These are phyloP conservation scores for Coelastrella sp. DNA, from an alignment of 139 green algal genomes.

Conservation along the genomic window DNA sequence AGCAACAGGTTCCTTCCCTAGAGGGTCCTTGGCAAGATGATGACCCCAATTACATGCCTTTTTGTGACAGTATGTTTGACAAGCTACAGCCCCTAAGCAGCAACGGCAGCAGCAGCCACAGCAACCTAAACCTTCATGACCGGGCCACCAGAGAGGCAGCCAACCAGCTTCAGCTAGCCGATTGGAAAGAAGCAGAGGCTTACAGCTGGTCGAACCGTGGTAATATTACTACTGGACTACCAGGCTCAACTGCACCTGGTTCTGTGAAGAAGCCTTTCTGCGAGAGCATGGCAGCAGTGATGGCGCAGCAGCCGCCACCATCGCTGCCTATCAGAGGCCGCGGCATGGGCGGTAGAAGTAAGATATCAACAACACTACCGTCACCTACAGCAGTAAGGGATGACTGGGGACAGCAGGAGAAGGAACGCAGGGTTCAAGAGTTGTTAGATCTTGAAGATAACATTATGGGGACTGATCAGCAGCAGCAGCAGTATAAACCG, in stretches of 20 bases:
- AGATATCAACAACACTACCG: not conserved
- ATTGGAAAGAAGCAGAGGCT: slow-evolving; percentile 10
- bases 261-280: not conserved
- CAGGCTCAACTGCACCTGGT: not conserved
- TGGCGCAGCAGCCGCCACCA: slow-evolving; percentile 22
- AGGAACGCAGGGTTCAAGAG: slow-evolving; percentile 29
- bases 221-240: not conserved
- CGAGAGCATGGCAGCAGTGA: not conserved
- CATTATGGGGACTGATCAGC: slow-evolving; percentile 14
- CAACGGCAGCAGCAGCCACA: slow-evolving; percentile 7
- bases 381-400: not conserved
- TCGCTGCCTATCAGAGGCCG: not conserved
- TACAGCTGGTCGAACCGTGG: not conserved
- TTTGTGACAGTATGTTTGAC: slow-evolving; percentile 31
- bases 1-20: not conserved
- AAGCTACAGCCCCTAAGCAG: not conserved
- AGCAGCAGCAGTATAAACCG: slow-evolving; percentile 14
- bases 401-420: slow-evolving; percentile 26
- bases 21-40: no score
- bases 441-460: slow-evolving; percentile 8
- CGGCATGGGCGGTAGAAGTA: not conserved
- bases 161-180: slow-evolving; percentile 24
- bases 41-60: slow-evolving; percentile 2
- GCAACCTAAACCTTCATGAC: not conserved
- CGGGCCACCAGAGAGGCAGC: slow-evolving; percentile 6